These are phyloP conservation scores for Tylopilus felleus DNA, from an alignment of 768 basidiomycete species.

Conservation along the genomic window DNA sequence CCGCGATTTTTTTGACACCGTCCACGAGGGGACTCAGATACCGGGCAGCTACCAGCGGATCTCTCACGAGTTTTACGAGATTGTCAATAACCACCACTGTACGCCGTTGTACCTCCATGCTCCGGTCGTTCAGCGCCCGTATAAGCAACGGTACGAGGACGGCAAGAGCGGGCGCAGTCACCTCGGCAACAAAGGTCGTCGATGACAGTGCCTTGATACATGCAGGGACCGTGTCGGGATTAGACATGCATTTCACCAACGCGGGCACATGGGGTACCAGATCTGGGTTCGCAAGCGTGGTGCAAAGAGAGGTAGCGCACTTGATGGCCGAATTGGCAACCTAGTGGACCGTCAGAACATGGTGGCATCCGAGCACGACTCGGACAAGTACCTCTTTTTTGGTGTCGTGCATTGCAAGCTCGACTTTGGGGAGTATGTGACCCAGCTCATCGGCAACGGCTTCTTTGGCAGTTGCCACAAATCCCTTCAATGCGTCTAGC, in stretches of 20 bases:
- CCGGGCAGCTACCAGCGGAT: conserved; percentile 82
- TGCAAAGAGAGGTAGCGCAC: conserved; percentile 85
- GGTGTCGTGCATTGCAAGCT: conserved; percentile 93
- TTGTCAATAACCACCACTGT: conserved; percentile 95
- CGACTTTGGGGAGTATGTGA: conserved; percentile 78
- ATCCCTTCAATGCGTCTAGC: conserved; percentile 77
- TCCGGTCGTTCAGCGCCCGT: conserved; percentile 91
- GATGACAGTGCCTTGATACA: conserved; percentile 95
- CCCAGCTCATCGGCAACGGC: conserved; percentile 83
- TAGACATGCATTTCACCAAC: conserved; percentile 92
- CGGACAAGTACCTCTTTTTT: conserved; percentile 70
- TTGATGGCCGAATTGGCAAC: conserved; percentile 85
- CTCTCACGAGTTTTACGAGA: conserved; percentile 94
- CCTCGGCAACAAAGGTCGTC: conserved; percentile 96
- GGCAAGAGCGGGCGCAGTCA: conserved; percentile 93
- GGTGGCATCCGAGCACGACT: conserved; percentile 12
- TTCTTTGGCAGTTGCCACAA: conserved; percentile 66
- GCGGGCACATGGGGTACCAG: conserved; percentile 82
- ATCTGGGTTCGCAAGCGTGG: conserved; percentile 91
- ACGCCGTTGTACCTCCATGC: conserved; percentile 94
- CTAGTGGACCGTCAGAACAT: conserved; percentile 37
- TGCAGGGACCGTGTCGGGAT: conserved; percentile 81
- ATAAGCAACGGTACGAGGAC: conserved; percentile 89
- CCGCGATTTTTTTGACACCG: conserved; percentile 87
- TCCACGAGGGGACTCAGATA: conserved; percentile 86